Base-by-base conservation (phyloP, 257 asterid species). In the Avicennia marina region DNA sequence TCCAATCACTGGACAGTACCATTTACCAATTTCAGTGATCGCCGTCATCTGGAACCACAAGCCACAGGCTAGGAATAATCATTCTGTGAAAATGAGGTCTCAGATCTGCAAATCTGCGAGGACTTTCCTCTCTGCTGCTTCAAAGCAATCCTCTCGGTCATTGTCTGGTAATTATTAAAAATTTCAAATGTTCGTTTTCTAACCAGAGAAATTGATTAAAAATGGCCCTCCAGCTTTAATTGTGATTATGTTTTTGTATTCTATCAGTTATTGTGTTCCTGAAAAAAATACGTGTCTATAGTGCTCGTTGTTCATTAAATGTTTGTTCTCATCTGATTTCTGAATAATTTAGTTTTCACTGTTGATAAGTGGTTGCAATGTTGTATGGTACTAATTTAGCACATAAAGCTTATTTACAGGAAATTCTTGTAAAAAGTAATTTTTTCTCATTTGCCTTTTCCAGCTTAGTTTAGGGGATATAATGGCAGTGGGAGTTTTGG, bases 61-160 rank as follows among this genome's bases (percentile, higher is more conserved):
- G 21, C 41, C 54, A 27, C 24, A 70, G 44, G 11, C 55, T 45
- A 11, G 21, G 48, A n/a, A 31, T 33, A 21, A 38, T 9, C 38
- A 7, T 67, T 63, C 54, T 45, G 42, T 31, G 5, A 71, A 67
- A 49, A 93, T 89, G 99, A 86, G 83, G 81, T 78, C 95, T 59
- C 97, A 82, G 71, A 75, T 86, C 59, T 57, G 63, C 91, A 86
- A 94, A 93, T 89, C 96, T 49, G 94, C 95, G 4, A 82, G 87
- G 69, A 73, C 84, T 26, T 46, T 93, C 58, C 54, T 86, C 27
- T 77, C 95, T 16, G 81, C 93, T 56, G 82, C 90, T 49, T 78
- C 94, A 0, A 91, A 85, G 80, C 94, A 83, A 32, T 66, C 72
- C 25, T 73, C 90, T 65, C 95, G 94, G 33, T 65, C 86, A 17